Percentiles rank a stretch among this genome's conserved stretches.
Conservation (phyloP, 1,139 yeast genomes). For the Lodderomyces pseudojiufengensis region DNA sequence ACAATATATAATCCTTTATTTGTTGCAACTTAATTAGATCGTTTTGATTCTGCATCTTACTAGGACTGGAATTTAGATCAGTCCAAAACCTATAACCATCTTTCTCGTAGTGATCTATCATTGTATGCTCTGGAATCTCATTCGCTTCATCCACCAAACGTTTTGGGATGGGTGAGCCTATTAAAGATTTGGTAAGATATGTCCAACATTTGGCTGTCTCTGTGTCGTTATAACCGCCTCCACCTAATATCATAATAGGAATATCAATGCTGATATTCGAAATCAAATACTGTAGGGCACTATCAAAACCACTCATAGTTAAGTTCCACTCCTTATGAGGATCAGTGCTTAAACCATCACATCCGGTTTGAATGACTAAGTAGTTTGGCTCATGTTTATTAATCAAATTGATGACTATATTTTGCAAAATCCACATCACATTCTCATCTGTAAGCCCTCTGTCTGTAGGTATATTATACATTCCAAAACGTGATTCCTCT, state of each 20-base stretch:
- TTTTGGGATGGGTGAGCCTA: conserved; percentile 2
- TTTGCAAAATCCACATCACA: conserved; percentile 32
- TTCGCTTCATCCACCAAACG: conserved; percentile 7
- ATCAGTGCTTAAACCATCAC: conserved; percentile 63
- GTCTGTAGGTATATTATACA: conserved; percentile 54
- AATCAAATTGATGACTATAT: conserved; percentile 45
- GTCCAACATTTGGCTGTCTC: conserved; percentile 69
- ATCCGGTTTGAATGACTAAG: conserved; percentile 65
- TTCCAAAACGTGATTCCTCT: conserved; percentile 24
- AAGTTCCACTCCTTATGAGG: conserved; percentile 67
- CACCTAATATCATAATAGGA: conserved; percentile 57
- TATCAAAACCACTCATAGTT: conserved; percentile 48
- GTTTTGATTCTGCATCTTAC: conserved; percentile 42
- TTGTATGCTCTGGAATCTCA: conserved; percentile 49
- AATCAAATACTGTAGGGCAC: conserved; percentile 32
- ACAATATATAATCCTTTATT: conserved; percentile 15
- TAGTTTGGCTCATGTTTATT: conserved; percentile 43
- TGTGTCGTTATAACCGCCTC: conserved; percentile 70
- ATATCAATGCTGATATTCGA: conserved; percentile 18
- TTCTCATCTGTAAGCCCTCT: conserved; percentile 53
- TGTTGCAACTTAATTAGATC: conserved; percentile 18
- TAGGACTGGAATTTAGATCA: conserved; percentile 18
- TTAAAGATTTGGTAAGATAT: conserved; percentile 35
- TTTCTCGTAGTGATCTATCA: conserved; percentile 39
- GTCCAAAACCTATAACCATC: conserved; percentile 56